A percentile compares a stretch with the other conserved stretches of the same genome.
phyloP scores from a whole-genome alignment of 306 rosid species.

The Vachellia pachyceras region DNA sequence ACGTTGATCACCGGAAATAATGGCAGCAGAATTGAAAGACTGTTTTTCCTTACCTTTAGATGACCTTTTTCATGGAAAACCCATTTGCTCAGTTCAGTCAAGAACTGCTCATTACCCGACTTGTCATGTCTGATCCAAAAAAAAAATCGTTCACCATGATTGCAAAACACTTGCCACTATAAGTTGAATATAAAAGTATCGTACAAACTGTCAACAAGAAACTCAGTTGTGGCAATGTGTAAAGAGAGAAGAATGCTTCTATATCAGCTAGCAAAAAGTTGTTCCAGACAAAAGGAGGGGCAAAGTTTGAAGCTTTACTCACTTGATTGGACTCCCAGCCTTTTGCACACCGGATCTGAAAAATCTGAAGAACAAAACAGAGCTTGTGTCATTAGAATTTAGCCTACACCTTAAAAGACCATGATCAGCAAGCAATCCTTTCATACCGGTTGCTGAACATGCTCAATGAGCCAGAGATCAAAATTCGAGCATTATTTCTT shows the following conservation, averaged over 20 bases:
- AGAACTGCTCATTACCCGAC: slow-evolving; percentile 90
- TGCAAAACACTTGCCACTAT: not conserved
- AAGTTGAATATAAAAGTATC: not conserved
- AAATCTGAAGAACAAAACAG: slow-evolving; percentile 61
- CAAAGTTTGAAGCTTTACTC: slow-evolving; percentile 48
- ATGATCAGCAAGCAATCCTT: slow-evolving; percentile 11
- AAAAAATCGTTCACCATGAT: not conserved
- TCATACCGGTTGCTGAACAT: slow-evolving; percentile 85
- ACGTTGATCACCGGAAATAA: slow-evolving; percentile 25
- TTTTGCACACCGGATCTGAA: slow-evolving; percentile 86
- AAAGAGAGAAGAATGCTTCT: slow-evolving; percentile 4
- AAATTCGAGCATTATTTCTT: slow-evolving; percentile 94
- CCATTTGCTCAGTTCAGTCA: slow-evolving; percentile 94
- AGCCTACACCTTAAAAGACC: slow-evolving; percentile 27
- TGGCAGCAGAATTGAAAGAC: slow-evolving; percentile 5
- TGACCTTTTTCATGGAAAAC: slow-evolving; percentile 97
- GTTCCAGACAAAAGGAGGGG: slow-evolving; percentile 21
- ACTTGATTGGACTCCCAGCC: slow-evolving; percentile 79
- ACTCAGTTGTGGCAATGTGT: not conserved
- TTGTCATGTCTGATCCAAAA: slow-evolving; percentile 69
- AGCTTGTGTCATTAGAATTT: slow-evolving; percentile 18
- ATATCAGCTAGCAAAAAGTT: slow-evolving; percentile 9
- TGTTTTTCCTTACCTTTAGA: slow-evolving; percentile 72
- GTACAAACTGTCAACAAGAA: slow-evolving; percentile 12
- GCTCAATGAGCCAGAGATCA: slow-evolving; percentile 89